These are phyloP conservation scores for Taiozyma sp. DNA, from an alignment of 1,139 yeast genomes.

Conservation along the genomic window DNA sequence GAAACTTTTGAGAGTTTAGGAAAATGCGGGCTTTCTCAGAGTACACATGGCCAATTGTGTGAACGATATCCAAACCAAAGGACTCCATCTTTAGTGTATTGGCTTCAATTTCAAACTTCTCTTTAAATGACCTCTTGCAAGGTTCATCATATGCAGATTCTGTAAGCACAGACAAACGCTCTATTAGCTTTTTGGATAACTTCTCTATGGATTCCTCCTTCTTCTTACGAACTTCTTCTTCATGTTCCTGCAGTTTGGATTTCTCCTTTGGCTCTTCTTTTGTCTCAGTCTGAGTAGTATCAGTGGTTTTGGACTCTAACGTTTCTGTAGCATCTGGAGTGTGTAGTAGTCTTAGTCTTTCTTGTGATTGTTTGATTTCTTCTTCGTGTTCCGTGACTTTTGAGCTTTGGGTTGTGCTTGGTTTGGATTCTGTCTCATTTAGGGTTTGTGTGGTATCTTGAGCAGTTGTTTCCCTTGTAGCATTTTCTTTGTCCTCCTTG, in stretches of 20 bases:
- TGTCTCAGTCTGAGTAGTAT: not conserved
- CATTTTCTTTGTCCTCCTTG: constrained; percentile 15
- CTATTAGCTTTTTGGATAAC: constrained; percentile 57
- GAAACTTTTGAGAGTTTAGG: constrained; percentile 64
- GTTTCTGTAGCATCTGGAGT: not conserved
- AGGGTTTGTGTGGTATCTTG: constrained; percentile 3
- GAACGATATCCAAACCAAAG: constrained; percentile 86
- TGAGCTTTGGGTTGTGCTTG: not conserved
- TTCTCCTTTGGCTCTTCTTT: constrained; percentile 35
- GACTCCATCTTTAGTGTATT: constrained; percentile 89
- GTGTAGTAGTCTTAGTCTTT: constrained; percentile 8
- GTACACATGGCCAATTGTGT: constrained; percentile 78
- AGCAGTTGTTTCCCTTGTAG: constrained; percentile 1
- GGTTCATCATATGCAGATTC: constrained; percentile 75
- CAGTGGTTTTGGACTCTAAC: constrained; percentile 16
- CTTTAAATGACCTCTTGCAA: constrained; percentile 61
- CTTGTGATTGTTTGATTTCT: constrained; percentile 3
- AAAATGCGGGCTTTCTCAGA: constrained; percentile 56
- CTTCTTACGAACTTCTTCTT: constrained; percentile 68
- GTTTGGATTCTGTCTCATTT: not conserved
- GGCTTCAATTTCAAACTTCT: constrained; percentile 75
- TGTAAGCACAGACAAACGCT: constrained; percentile 68
- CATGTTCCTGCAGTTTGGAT: constrained; percentile 60
- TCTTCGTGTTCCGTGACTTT: not conserved
- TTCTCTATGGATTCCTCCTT: constrained; percentile 68